Percentiles rank a stretch among this genome's conserved stretches.
These are phyloP conservation scores for Alternaria sp. DNA, from an alignment of 2,329 filamentous ascomycete genomes.

Conservation along the genomic window DNA sequence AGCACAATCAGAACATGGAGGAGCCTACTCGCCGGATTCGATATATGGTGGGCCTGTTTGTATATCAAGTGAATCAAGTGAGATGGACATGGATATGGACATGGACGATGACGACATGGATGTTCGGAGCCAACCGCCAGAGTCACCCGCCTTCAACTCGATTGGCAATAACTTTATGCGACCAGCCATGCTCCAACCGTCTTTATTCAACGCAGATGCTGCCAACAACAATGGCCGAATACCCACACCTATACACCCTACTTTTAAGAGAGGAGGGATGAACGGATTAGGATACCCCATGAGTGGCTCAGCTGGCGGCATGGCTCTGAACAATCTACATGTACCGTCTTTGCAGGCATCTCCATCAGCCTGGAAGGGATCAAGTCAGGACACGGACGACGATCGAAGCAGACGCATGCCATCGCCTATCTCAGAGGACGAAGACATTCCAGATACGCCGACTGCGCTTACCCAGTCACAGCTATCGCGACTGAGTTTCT, in stretches of 20 bases:
- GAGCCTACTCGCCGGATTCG: constrained; percentile 39
- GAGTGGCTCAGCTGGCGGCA: constrained; percentile 40
- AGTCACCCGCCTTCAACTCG: constrained; percentile 43
- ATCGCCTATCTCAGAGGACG: constrained; percentile 54
- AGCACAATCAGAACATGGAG: constrained; percentile 40
- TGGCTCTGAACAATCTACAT: constrained; percentile 26
- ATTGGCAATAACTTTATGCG: constrained; percentile 41
- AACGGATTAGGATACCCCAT: constrained; percentile 41
- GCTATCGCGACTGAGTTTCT: constrained; percentile 50
- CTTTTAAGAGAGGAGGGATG: constrained; percentile 44
- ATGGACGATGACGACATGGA: constrained; percentile 50
- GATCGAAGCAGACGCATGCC: constrained; percentile 50
- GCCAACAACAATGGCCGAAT: constrained; percentile 42
- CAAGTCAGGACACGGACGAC: constrained; percentile 29
- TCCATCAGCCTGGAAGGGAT: constrained; percentile 33
- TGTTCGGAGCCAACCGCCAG: constrained; percentile 47
- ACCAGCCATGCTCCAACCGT: constrained; percentile 46
- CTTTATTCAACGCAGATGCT: constrained; percentile 35
- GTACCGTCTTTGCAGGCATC: constrained; percentile 28
- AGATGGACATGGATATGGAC: constrained; percentile 48
- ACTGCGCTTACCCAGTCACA: constrained; percentile 51
- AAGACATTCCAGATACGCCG: constrained; percentile 49
- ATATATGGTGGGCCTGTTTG: constrained; percentile 29
- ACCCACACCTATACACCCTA: constrained; percentile 53
- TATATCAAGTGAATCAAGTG: constrained; percentile 34